phyloP scores from a whole-genome alignment of 139 green algal species.

The Chlamydomonas sp. region DNA sequence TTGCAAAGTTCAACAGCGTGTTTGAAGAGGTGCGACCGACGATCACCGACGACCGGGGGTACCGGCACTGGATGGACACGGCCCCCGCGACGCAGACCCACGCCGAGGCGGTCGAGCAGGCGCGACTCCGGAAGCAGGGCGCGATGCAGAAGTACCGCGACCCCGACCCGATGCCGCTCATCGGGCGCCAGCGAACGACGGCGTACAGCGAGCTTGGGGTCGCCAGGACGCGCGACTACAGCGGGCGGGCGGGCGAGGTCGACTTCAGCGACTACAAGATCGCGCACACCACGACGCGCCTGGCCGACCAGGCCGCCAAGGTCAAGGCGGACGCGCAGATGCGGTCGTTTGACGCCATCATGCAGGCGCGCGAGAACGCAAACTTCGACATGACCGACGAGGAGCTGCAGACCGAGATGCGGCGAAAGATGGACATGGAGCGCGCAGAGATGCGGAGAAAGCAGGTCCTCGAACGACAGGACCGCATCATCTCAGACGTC shows the following conservation, averaged over 20 bases:
- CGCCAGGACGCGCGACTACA: background rate
- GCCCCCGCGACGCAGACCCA: background rate
- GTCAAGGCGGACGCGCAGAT: too few species aligned
- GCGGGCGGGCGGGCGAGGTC: background rate
- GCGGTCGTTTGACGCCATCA: too few species aligned
- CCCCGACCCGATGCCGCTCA: background rate
- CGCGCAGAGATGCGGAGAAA: too few species aligned
- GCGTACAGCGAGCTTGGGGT: background rate
- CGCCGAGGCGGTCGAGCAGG: background rate
- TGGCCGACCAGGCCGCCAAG: background rate
- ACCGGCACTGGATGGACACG: slow-evolving; percentile 3
- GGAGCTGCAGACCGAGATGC: too few species aligned
- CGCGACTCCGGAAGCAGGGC: background rate
- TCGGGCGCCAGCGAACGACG: too few species aligned
- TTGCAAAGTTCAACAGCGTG: slow-evolving; percentile 3
- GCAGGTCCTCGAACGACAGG: too few species aligned
- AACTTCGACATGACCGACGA: too few species aligned
- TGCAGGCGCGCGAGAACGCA: too few species aligned
- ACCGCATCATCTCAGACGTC: too few species aligned
- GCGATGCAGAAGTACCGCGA: background rate
- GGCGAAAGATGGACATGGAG: too few species aligned
- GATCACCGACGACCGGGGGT: slow-evolving; percentile 3
- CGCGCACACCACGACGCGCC: background rate
- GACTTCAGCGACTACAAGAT: background rate
- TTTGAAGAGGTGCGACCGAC: background rate